Conservation (phyloP, 495 filamentous ascomycete genomes). For the Parathielavia hyrcaniae region DNA sequence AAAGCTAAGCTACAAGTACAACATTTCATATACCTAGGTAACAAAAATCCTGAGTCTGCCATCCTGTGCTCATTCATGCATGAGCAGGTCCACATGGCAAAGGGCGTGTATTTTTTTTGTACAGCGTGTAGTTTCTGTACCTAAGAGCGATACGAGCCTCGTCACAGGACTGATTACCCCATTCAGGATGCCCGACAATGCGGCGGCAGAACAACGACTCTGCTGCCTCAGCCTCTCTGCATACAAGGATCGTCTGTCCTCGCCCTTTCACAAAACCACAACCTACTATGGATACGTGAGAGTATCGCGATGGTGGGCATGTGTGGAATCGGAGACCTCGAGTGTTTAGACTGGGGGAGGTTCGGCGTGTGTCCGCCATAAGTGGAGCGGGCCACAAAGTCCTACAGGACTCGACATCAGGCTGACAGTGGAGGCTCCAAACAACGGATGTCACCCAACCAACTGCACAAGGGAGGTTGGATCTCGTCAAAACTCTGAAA, state of each 20-base stretch:
- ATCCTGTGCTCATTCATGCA: no score
- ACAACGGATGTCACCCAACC: not conserved
- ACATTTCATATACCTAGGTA: no score
- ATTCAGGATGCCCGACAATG: not conserved
- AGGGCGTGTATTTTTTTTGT: no score
- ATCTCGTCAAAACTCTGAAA: constrained; percentile 6
- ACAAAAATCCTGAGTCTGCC: not conserved
- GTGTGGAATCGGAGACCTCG: constrained; percentile 17
- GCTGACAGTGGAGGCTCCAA: no score
- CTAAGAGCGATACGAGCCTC: not conserved
- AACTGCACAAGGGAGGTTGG: not conserved
- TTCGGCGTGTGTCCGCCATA: constrained; percentile 1
- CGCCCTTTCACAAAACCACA: no score
- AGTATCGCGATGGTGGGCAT: constrained; percentile 8
- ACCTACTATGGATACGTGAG: constrained; percentile 3
- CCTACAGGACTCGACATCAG: constrained; percentile 18
- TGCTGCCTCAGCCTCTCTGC: constrained; percentile 8
- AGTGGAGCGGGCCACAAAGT: constrained; percentile 13
- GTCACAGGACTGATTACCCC: not conserved
- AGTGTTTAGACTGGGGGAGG: not conserved
- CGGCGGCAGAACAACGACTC: not conserved
- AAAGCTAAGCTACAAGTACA: not conserved
- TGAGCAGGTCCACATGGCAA: no score
- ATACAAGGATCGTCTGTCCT: constrained; percentile 5
- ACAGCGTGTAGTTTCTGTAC: no score